These are phyloP conservation scores for Phycomyces nitens DNA, from an alignment of 192 early-diverging fungal genomes.

Conservation along the genomic window DNA sequence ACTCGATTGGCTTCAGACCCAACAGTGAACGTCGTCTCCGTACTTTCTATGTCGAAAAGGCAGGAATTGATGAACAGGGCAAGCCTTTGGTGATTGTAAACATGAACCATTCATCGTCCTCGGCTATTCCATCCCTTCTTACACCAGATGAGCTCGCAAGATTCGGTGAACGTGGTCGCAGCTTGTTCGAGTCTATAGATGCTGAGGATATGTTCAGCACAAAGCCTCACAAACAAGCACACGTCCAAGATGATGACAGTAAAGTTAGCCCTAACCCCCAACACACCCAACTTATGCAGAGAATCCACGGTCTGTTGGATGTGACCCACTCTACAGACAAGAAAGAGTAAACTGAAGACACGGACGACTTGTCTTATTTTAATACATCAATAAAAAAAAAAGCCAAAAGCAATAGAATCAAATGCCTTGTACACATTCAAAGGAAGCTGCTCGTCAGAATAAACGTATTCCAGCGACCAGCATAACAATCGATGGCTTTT, in stretches of 20 bases:
- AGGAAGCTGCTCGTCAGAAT: background rate
- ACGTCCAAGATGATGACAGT: conserved; percentile 3
- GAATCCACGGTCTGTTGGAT: conserved; percentile 18
- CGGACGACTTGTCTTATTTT: no score
- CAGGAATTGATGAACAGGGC: conserved; percentile 47
- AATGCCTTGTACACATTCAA: background rate
- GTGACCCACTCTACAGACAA: background rate
- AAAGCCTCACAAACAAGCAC: background rate
- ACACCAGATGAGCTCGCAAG: conserved; percentile 3
- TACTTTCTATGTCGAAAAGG: conserved; percentile 62
- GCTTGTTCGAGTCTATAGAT: background rate
- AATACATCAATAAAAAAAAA: background rate
- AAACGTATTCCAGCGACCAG: conserved; percentile 10
- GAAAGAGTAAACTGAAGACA: no score
- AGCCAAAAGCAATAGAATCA: background rate
- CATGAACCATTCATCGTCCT: background rate
- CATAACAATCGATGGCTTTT: conserved; percentile 1
- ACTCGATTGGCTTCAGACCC: conserved; percentile 8
- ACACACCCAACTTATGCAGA: conserved; percentile 16
- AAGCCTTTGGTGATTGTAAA: conserved; percentile 35
- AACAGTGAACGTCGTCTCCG: conserved; percentile 37
- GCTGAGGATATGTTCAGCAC: conserved; percentile 6
- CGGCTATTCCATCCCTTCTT: background rate
- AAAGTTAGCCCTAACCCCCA: conserved; percentile 23
- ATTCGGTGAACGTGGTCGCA: background rate